Percentiles rank a stretch among this genome's conserved stretches.
Conservation (phyloP, 169 alveolate species). For the Perkinsus chesapeaki region DNA sequence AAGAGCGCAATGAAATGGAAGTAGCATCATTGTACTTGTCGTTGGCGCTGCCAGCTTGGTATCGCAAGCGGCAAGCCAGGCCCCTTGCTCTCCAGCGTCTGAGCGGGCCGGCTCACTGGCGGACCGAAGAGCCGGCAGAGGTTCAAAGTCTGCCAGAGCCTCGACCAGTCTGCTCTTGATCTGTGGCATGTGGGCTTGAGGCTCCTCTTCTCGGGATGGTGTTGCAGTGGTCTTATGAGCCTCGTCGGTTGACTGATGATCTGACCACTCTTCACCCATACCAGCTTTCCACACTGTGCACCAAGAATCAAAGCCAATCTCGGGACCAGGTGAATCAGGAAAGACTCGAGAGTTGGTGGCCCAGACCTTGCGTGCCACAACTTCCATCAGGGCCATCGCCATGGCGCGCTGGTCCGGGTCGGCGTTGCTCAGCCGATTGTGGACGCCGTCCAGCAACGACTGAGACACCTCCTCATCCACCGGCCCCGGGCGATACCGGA, state of each 20-base stretch:
- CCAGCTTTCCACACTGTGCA: not conserved
- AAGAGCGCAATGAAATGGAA: not conserved
- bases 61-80: not conserved
- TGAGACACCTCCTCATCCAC: not conserved
- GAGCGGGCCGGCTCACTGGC: not conserved
- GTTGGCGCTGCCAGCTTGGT: not conserved
- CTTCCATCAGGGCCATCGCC: not conserved
- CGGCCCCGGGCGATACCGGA: not conserved
- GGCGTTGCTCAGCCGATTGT: not conserved
- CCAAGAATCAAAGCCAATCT: not conserved
- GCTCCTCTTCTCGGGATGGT: not conserved
- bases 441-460: conserved; percentile 1
- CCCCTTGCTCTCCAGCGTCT: not conserved
- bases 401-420: not conserved
- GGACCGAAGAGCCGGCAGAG: not conserved
- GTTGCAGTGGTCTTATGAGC: not conserved
- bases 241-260: not conserved
- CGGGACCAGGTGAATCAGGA: not conserved
- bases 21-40: not conserved
- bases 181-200: not conserved
- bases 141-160: not conserved
- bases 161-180: not conserved
- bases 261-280: not conserved
- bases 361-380: not conserved
- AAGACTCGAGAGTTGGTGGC: not conserved